Conservation (phyloP, 148 eudicot genomes). For the Rhododendron griersonianum region DNA sequence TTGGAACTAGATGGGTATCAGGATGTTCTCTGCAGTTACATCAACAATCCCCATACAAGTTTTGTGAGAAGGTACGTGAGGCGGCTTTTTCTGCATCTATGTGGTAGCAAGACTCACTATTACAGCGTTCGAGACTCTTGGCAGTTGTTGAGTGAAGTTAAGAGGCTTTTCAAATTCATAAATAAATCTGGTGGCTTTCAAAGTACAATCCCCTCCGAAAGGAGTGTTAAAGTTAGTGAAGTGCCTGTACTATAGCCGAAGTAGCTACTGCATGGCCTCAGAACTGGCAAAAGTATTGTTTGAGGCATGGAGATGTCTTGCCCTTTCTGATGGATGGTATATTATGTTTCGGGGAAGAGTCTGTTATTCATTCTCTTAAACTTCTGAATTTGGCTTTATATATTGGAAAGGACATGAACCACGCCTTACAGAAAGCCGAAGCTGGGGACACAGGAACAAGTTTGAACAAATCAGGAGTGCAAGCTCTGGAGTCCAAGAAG, state of each 20-base stretch:
- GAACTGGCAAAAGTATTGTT: slow-evolving; percentile 97
- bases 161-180: slow-evolving; percentile 80
- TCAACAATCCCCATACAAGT: slow-evolving; percentile 81
- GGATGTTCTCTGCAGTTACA: slow-evolving; percentile 97
- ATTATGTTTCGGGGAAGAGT: slow-evolving; percentile 89
- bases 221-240: slow-evolving; percentile 94
- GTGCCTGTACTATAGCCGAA: slow-evolving; percentile 82
- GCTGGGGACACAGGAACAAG: slow-evolving; percentile 54
- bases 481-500: slow-evolving; percentile 78
- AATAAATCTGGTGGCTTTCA: slow-evolving; percentile 84
- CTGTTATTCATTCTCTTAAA: slow-evolving; percentile 78
- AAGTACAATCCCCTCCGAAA: slow-evolving; percentile 77
- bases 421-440: slow-evolving; percentile 55
- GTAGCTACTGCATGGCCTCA: slow-evolving; percentile 94
- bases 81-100: slow-evolving; percentile 89
- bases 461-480: slow-evolving; percentile 56
- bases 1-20: slow-evolving; percentile 95
- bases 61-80: slow-evolving; percentile 92
- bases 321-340: slow-evolving; percentile 76
- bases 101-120: slow-evolving; percentile 96
- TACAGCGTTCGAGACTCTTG: slow-evolving; percentile 92
- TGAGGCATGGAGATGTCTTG: slow-evolving; percentile 79
- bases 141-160: slow-evolving; percentile 91
- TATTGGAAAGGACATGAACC: slow-evolving; percentile 70
- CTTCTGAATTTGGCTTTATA: slow-evolving; percentile 85